phyloP scores from a whole-genome alignment of 139 green algal species.

The Coelastrella sp. region DNA sequence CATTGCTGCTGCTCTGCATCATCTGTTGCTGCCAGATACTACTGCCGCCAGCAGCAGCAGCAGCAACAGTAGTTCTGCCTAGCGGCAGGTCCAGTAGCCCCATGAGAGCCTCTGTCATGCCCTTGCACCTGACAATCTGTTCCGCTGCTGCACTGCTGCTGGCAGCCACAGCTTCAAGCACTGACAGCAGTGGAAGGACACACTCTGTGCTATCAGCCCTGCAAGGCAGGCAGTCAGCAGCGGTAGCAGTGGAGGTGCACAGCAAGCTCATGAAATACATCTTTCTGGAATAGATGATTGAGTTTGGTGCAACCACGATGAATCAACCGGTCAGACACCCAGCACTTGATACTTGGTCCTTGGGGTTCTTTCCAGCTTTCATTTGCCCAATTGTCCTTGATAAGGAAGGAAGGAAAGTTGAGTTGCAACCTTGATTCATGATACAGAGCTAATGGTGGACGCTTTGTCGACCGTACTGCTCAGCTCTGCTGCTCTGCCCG shows the following conservation, averaged over 20 bases:
- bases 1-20: slow-evolving; percentile 5
- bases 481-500: no score
- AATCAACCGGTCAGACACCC: no score
- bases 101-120: slow-evolving; percentile 54
- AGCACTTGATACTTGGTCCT: no score
- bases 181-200: slow-evolving; percentile 51
- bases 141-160: slow-evolving; percentile 53
- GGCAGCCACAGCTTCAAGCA: slow-evolving; percentile 54
- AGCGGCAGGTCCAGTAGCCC: slow-evolving; percentile 37
- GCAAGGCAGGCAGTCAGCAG: not conserved
- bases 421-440: not conserved
- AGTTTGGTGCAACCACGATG: no score
- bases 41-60: not conserved
- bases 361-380: no score
- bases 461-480: not conserved
- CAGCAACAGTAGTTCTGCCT: not conserved
- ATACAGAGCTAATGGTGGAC: not conserved
- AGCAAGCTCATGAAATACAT: no score
- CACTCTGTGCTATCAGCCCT: slow-evolving; percentile 28
- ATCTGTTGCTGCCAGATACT: not conserved
- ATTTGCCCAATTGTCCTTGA: no score
- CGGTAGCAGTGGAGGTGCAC: no score
- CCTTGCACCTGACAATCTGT: slow-evolving; percentile 50
- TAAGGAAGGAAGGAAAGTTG: no score
- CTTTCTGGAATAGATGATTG: no score